Conservation (phyloP, 331 rosid species). For the Cydonia oblonga region DNA sequence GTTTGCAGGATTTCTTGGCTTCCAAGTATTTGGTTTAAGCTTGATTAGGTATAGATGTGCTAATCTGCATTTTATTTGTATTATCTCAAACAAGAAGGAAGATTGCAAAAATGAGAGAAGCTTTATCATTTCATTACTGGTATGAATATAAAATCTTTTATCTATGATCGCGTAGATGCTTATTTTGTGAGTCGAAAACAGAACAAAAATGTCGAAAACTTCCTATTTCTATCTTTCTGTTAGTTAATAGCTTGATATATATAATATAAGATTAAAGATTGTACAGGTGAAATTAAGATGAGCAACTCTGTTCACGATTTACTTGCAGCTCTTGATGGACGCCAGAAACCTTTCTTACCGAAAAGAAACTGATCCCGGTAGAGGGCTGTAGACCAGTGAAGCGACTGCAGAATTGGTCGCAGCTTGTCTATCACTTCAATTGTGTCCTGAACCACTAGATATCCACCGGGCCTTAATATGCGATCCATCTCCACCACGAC, state of each 20-base stretch:
- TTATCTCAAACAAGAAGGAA: too few relatives aligned
- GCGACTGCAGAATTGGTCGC: constrained; percentile 48
- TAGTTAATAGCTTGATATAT: constrained; percentile 1
- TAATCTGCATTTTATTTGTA: background rate
- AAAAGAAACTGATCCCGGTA: constrained; percentile 51
- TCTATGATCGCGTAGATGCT: background rate
- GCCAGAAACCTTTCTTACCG: constrained; percentile 74
- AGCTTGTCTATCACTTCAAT: constrained; percentile 50
- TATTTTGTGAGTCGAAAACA: background rate
- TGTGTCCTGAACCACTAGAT: constrained; percentile 56
- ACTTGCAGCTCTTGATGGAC: constrained; percentile 28
- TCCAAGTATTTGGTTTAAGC: background rate
- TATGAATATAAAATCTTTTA: too few relatives aligned
- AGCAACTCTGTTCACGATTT: constrained; percentile 5
- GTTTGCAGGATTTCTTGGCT: background rate
- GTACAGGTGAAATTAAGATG: background rate
- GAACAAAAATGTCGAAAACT: background rate
- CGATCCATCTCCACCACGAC: constrained; percentile 76
- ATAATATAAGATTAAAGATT: background rate
- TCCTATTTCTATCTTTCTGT: background rate
- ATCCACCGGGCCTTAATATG: constrained; percentile 75
- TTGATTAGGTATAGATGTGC: background rate
- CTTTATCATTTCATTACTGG: too few relatives aligned
- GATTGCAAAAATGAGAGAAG: too few relatives aligned
- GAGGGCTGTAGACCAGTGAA: constrained; percentile 53